Percentiles rank a stretch among this genome's conserved stretches.
Conservation (phyloP, 2,329 filamentous ascomycete species). For the Colletotrichum lini region DNA sequence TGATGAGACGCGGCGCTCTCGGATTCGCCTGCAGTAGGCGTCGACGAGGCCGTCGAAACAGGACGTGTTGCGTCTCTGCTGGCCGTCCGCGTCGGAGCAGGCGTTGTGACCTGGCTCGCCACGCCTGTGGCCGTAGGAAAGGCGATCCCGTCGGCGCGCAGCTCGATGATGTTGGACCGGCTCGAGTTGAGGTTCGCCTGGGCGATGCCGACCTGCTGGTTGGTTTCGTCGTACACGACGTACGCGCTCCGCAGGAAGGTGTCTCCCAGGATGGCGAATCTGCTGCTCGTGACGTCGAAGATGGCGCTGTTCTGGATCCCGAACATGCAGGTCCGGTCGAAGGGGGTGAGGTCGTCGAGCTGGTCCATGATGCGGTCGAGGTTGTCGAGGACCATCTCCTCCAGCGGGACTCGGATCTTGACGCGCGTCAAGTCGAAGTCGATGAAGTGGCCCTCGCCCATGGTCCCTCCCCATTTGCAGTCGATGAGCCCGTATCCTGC, state of each 20-base stretch:
- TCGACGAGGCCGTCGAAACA: neutral
- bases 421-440: slow-evolving; percentile 58
- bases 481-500: slow-evolving; percentile 73
- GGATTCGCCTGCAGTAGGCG: slow-evolving; percentile 23
- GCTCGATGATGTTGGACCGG: slow-evolving; percentile 60
- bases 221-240: slow-evolving; percentile 80
- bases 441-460: slow-evolving; percentile 53
- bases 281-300: slow-evolving; percentile 74
- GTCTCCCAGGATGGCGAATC: slow-evolving; percentile 73
- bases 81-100: slow-evolving; percentile 16
- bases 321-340: slow-evolving; percentile 66
- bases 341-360: slow-evolving; percentile 55
- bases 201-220: slow-evolving; percentile 78
- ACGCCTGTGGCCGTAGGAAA: slow-evolving; percentile 63
- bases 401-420: slow-evolving; percentile 68
- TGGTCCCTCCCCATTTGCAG: slow-evolving; percentile 59
- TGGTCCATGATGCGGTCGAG: slow-evolving; percentile 51
- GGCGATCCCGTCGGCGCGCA: slow-evolving; percentile 54
- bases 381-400: slow-evolving; percentile 69
- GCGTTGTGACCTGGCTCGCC: slow-evolving; percentile 29
- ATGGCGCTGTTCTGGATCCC: slow-evolving; percentile 69
- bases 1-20: slow-evolving; percentile 12
- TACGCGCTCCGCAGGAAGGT: slow-evolving; percentile 83
- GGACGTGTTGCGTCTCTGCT: neutral
- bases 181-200: slow-evolving; percentile 66